phyloP scores from a whole-genome alignment of 257 asterid species.

The Galeopsis tetrahit region DNA sequence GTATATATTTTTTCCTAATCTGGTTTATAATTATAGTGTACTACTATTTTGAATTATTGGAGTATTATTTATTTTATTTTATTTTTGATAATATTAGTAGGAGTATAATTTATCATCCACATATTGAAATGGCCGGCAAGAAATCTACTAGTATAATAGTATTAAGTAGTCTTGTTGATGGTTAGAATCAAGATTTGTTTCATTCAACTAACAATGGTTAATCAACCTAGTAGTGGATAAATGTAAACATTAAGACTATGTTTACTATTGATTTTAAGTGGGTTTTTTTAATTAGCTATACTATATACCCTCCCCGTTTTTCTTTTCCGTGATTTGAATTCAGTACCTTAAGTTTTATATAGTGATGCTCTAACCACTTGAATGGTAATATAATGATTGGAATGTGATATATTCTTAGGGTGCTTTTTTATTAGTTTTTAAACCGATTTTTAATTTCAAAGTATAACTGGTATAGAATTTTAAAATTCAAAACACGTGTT shows the following conservation, averaged over 20 bases:
- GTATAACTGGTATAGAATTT: no score
- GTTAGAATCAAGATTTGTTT: background rate
- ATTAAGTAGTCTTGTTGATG: background rate
- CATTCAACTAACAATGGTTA: background rate
- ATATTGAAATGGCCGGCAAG: background rate
- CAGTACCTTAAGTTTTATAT: no score
- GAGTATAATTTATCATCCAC: background rate
- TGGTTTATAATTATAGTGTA: background rate
- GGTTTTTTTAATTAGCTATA: no score
- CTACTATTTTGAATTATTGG: background rate
- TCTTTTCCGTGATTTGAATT: no score
- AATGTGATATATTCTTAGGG: no score
- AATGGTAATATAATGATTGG: no score
- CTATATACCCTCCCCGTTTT: no score
- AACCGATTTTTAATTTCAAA: no score
- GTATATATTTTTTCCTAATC: background rate
- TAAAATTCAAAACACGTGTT: no score
- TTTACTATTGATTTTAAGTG: no score
- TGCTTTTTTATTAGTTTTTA: no score
- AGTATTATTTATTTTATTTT: background rate
- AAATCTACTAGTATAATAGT: background rate
- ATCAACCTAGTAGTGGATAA: background rate
- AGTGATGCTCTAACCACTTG: no score
- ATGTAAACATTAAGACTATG: background rate
- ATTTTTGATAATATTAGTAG: background rate